Conservation (phyloP, 2,329 filamentous ascomycete species). For the Claviceps sp. region DNA sequence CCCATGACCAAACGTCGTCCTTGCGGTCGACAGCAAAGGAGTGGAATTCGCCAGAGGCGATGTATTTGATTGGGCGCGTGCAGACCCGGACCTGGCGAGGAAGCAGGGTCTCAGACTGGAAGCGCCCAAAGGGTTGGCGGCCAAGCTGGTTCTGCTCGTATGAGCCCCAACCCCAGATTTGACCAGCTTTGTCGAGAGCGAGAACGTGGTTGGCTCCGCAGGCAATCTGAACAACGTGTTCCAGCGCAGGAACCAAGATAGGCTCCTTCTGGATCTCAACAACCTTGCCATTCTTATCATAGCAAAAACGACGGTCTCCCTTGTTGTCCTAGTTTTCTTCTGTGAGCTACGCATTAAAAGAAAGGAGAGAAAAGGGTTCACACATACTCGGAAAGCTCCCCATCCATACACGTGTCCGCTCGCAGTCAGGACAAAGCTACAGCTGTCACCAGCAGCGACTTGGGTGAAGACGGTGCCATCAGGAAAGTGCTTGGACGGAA, state of each 20-base stretch:
- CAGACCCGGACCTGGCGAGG: conserved; percentile 43
- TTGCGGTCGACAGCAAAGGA: conserved; percentile 64
- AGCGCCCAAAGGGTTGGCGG: conserved; percentile 47
- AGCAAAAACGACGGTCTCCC: conserved; percentile 32
- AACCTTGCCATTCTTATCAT: conserved; percentile 28
- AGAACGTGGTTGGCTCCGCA: conserved; percentile 60
- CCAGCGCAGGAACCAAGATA: conserved; percentile 44
- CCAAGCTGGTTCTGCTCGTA: conserved; percentile 53
- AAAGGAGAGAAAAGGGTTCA: conserved; percentile 27
- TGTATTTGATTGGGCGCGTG: conserved; percentile 43
- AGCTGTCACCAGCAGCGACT: conserved; percentile 60
- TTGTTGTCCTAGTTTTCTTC: conserved; percentile 1
- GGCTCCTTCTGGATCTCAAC: conserved; percentile 38
- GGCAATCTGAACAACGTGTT: conserved; percentile 50
- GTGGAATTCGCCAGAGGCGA: conserved; percentile 62
- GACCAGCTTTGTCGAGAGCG: conserved; percentile 50
- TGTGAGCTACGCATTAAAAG: background rate
- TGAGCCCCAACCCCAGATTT: conserved; percentile 58
- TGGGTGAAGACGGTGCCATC: conserved; percentile 47
- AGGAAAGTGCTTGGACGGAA: conserved; percentile 45
- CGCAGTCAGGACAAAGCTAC: conserved; percentile 62
- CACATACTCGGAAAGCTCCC: conserved; percentile 62
- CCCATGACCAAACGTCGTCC: conserved; percentile 67
- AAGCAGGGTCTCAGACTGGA: conserved; percentile 46
- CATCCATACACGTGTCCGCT: conserved; percentile 69